Evolutionary conservation across 139 green algal species (phyloP).

Genomic region (Chlorella sp.): DNA sequence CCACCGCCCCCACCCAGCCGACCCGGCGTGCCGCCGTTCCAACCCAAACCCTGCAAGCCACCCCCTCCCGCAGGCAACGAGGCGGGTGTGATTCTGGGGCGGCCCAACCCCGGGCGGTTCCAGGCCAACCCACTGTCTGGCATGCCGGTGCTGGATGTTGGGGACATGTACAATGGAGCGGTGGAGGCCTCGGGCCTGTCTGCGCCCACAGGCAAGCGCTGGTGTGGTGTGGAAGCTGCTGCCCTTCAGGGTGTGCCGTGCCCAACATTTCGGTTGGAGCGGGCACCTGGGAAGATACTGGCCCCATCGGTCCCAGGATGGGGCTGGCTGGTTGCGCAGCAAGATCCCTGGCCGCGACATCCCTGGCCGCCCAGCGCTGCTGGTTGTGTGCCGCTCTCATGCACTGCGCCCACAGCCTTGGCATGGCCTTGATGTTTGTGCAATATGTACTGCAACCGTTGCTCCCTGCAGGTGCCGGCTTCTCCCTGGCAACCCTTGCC

Average conservation of each 20-base stretch:
- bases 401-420: too few species aligned
- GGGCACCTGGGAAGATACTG: too few species aligned
- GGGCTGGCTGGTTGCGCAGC: too few species aligned
- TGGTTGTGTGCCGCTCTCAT: too few species aligned
- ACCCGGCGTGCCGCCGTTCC: neutral
- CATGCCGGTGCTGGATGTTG: neutral
- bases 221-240: too few species aligned
- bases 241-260: too few species aligned
- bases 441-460: too few species aligned
- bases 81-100: neutral
- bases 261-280: too few species aligned
- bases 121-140: neutral
- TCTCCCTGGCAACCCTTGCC: neutral
- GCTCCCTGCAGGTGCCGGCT: neutral
- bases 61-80: slow-evolving; percentile 2
- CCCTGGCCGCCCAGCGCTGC: too few species aligned
- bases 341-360: too few species aligned
- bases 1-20: neutral
- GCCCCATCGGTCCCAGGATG: too few species aligned
- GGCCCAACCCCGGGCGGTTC: neutral
- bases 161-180: slow-evolving; percentile 14
- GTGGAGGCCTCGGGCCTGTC: neutral
- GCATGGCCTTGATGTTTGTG: too few species aligned
- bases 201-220: neutral
- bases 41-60: neutral